A percentile compares a stretch with the other conserved stretches of the same genome.
phyloP scores from a whole-genome alignment of 1,284 basidiomycete genomes.

The Boletus semigastroideus region DNA sequence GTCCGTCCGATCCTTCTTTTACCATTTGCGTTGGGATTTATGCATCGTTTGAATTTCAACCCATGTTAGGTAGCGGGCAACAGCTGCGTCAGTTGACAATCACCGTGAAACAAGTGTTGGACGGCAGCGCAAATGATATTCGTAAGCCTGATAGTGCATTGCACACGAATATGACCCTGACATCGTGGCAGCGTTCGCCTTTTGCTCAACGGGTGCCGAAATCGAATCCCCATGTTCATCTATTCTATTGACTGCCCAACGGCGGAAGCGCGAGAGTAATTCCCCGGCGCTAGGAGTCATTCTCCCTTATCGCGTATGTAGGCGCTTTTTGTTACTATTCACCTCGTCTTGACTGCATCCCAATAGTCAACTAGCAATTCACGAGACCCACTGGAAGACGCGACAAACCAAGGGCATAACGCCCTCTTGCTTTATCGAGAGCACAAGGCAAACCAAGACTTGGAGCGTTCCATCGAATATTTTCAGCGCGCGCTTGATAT shows the following conservation, averaged over 20 bases:
- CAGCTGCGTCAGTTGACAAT: background rate
- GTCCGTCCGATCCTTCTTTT: slow-evolving; percentile 8
- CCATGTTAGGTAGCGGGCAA: slow-evolving; percentile 15
- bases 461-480: background rate
- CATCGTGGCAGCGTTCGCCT: background rate
- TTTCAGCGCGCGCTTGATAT: background rate
- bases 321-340: background rate
- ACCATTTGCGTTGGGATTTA: slow-evolving; percentile 1
- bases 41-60: slow-evolving; percentile 15
- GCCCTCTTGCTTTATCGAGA: background rate
- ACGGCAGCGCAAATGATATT: background rate
- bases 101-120: slow-evolving; percentile 3
- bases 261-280: background rate
- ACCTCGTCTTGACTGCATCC: too few relatives aligned
- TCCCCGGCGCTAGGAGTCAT: background rate
- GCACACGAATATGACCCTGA: background rate
- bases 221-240: slow-evolving; percentile 5
- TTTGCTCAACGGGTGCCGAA: background rate
- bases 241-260: background rate
- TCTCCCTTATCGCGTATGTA: background rate
- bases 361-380: background rate
- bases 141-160: background rate
- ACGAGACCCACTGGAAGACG: background rate
- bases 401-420: background rate
- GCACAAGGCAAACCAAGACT: background rate